Evolutionary conservation across 495 filamentous ascomycete genomes (phyloP).

Genomic region (Bryoglossum gracile): DNA sequence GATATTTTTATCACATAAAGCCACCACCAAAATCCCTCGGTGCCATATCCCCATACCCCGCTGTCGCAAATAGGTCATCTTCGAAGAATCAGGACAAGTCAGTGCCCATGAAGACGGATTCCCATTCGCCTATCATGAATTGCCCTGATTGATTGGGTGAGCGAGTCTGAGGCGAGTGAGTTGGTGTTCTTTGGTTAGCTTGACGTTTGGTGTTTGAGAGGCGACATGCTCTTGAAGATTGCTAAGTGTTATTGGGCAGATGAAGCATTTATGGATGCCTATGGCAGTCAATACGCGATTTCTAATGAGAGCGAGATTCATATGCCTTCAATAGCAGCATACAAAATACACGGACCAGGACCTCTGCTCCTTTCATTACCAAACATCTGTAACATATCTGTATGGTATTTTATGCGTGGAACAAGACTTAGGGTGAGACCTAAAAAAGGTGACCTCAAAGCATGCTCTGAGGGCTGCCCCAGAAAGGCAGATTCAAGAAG

Average conservation of each 20-base stretch:
- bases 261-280: conserved; percentile 3
- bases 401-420: no score
- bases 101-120: neutral
- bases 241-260: neutral
- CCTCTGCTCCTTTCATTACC: neutral
- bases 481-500: no score
- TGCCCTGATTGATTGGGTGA: neutral
- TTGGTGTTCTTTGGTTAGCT: neutral
- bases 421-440: no score
- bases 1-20: neutral
- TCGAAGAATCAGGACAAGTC: conserved; percentile 3
- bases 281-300: neutral
- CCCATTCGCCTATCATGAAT: conserved; percentile 1
- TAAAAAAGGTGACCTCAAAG: no score
- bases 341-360: neutral
- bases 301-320: neutral
- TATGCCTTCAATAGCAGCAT: neutral
- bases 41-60: neutral
- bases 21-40: neutral
- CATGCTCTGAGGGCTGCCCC: no score
- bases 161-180: no score
- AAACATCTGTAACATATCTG: no score
- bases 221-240: neutral
- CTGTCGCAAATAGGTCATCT: neutral
- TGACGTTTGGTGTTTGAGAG: neutral